Evolutionary conservation across 1,284 basidiomycete species (phyloP).

Genomic region (Ganoderma meredithae): DNA sequence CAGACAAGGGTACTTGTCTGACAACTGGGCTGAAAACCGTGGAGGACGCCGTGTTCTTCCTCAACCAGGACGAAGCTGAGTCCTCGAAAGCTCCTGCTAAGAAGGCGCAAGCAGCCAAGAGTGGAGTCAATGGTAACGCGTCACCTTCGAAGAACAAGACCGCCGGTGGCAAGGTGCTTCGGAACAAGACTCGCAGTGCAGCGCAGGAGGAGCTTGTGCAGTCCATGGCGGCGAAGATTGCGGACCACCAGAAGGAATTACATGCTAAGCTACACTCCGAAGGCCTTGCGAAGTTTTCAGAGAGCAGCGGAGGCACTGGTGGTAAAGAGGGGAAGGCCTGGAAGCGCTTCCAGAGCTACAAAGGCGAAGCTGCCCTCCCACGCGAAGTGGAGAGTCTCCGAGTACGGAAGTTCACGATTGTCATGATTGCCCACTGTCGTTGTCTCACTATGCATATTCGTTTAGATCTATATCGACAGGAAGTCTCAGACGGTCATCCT

Average conservation of each 20-base stretch:
- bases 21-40: conserved; percentile 86
- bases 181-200: conserved; percentile 84
- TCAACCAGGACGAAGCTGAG: conserved; percentile 62
- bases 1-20: conserved; percentile 73
- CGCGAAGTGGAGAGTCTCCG: conserved; percentile 78
- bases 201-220: conserved; percentile 82
- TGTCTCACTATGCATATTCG: background rate
- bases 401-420: conserved; percentile 51
- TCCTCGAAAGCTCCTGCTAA: conserved; percentile 60
- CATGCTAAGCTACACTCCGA: conserved; percentile 83
- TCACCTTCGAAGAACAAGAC: conserved; percentile 76
- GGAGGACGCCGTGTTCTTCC: conserved; percentile 91
- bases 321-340: conserved; percentile 90
- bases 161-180: conserved; percentile 82
- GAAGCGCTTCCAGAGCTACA: conserved; percentile 98
- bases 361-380: conserved; percentile 91
- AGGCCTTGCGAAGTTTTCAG: conserved; percentile 87
- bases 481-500: conserved; percentile 91
- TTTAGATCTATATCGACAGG: conserved; percentile 90
- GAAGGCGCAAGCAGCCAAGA: conserved; percentile 60
- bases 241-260: conserved; percentile 89
- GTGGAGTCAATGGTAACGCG: conserved; percentile 56
- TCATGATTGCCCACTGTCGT: background rate
- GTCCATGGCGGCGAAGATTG: conserved; percentile 75
- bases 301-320: conserved; percentile 71